phyloP scores from a whole-genome alignment of 768 basidiomycete species.

The Boletus subcaerulescens region DNA sequence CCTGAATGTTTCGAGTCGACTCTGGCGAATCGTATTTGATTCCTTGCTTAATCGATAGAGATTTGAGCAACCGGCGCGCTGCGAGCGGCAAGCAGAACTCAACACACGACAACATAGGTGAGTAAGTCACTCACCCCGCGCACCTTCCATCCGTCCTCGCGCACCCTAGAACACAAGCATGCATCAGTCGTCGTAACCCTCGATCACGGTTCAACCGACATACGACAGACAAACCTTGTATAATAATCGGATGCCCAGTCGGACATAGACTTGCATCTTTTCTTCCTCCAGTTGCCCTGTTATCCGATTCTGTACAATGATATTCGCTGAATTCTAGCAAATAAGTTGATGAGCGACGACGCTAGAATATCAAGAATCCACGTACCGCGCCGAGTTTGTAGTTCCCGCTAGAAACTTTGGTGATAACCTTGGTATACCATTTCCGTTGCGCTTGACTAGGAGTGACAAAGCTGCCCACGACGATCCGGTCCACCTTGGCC shows the following conservation, averaged over 20 bases:
- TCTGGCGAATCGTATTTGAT: constrained; percentile 86
- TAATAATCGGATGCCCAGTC: constrained; percentile 86
- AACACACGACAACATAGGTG: neutral
- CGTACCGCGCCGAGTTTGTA: constrained; percentile 88
- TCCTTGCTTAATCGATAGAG: constrained; percentile 91
- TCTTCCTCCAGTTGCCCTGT: constrained; percentile 95
- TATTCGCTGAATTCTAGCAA: constrained; percentile 89
- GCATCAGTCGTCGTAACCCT: neutral
- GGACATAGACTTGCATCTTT: constrained; percentile 95
- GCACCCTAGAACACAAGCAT: constrained; percentile 52
- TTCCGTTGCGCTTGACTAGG: constrained; percentile 94
- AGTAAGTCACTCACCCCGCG: constrained; percentile 53
- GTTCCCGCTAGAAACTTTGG: constrained; percentile 80
- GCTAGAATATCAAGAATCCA: neutral
- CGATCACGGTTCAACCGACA: neutral
- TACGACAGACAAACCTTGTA: constrained; percentile 61
- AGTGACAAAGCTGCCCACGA: constrained; percentile 94
- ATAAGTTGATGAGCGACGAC: neutral
- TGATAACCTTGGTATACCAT: constrained; percentile 90
- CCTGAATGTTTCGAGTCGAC: constrained; percentile 78
- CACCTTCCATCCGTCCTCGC: constrained; percentile 85
- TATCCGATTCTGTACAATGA: constrained; percentile 92
- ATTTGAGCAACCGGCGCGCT: constrained; percentile 68
- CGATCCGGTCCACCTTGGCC: constrained; percentile 82
- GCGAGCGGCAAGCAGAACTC: constrained; percentile 48